Evolutionary conservation across 306 rosid genomes (phyloP), one percentile per base, ranked within the genome.

Genomic region (Parietaria judaica): DNA sequence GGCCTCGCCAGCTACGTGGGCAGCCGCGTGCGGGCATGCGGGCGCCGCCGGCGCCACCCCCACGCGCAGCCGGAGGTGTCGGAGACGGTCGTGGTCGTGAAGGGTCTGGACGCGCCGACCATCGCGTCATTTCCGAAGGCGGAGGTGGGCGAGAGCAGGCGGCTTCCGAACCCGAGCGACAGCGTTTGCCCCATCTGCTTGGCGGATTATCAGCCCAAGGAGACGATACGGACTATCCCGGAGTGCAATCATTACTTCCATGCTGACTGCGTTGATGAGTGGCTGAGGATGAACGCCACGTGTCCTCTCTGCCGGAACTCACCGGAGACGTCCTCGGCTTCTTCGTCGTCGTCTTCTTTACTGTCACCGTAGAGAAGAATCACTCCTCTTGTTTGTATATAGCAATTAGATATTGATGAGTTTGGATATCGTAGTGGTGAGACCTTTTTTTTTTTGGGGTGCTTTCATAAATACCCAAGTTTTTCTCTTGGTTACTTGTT

Each of bases 261-360:
- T 62, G 82, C 66, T 13, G 54, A 49, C 6, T 86, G 94, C 56
- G 63, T 86, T 7, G 95, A 90, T 31, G 84, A 76, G 14, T 90
- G 95, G 97, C 90, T 86, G 16, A 82, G 66, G 68, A 63, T 82
- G 79, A 87, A 79, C 16, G 81, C 83, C 17, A 71, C 97, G 0
- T 90, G 95, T 17, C 95, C 97, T 3, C 36, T 90, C 0, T 90
- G 97, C 23, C 64, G 95, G 11, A 86, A 74, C 51, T 76, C 86
- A 4, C 90, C 88, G 0, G 70, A 74, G 2, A 66, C 54, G 5
- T 60, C 69, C 10, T 72, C 81, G 0, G 36, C 51, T 9, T 61
- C 78, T 5, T 66, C 78, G 0, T 70, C 86, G 0, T 6, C 82
- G 0, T 36, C 61, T 6, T 82, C 87, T 0, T 51, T 14, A 11